Percentiles rank a stretch among this genome's conserved stretches.
Evolutionary conservation across 495 filamentous ascomycete genomes (phyloP).

Genomic region (Bacidia gigantensis): DNA sequence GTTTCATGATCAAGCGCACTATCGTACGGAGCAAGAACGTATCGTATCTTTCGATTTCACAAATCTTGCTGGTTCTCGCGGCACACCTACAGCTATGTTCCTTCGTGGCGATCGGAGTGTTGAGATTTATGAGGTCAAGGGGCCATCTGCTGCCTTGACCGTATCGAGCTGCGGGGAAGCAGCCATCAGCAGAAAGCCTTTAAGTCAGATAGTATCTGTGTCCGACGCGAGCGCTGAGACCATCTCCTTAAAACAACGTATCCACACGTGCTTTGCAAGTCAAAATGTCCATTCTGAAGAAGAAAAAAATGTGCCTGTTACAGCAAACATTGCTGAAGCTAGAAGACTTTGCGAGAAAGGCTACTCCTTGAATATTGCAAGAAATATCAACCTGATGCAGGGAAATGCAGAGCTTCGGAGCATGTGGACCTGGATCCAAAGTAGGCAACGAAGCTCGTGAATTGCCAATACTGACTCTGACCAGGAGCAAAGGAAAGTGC

Average conservation of each 20-base stretch:
- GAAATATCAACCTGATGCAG: constrained; percentile 50
- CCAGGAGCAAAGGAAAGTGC: constrained; percentile 53
- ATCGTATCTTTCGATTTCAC: constrained; percentile 85
- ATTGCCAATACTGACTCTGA: constrained; percentile 15
- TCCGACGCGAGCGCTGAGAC: too few relatives aligned
- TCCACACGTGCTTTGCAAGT: too few relatives aligned
- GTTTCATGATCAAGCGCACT: constrained; percentile 29
- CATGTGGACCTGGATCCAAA: constrained; percentile 63
- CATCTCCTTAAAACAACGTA: too few relatives aligned
- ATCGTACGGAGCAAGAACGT: constrained; percentile 41
- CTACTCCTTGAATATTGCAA: constrained; percentile 61
- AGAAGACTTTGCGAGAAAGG: constrained; percentile 49
- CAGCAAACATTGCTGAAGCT: constrained; percentile 32
- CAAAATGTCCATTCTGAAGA: too few relatives aligned
- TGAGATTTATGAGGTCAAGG: constrained; percentile 47
- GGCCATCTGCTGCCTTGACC: constrained; percentile 39
- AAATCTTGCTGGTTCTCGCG: constrained; percentile 43
- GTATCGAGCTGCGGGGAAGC: constrained; percentile 32
- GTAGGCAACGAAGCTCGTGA: constrained; percentile 28
- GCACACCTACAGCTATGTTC: constrained; percentile 48
- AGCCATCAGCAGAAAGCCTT: too few relatives aligned
- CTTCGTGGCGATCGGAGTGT: constrained; percentile 54
- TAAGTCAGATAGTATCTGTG: too few relatives aligned
- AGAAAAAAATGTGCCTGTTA: too few relatives aligned
- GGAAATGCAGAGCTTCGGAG: constrained; percentile 65